phyloP scores from a whole-genome alignment of 2,329 filamentous ascomycete species.

The Botrytis tulipae region DNA sequence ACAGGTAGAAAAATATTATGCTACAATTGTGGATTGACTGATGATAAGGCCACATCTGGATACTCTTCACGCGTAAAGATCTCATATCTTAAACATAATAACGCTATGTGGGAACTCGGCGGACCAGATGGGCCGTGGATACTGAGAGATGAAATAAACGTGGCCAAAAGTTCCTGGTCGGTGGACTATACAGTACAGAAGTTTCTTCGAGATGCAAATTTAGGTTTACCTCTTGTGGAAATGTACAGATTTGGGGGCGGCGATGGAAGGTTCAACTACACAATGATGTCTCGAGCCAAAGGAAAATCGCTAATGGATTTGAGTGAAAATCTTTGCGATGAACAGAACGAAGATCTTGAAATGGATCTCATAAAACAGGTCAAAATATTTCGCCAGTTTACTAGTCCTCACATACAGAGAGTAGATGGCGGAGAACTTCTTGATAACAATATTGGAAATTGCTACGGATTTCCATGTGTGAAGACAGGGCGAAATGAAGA shows the following conservation, averaged over 20 bases:
- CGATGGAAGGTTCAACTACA: neutral
- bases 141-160: neutral
- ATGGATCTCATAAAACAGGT: neutral
- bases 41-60: rapidly evolving
- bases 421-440: neutral
- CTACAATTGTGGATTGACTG: neutral
- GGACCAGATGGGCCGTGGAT: neutral
- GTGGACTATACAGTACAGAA: neutral
- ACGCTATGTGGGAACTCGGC: slow-evolving; percentile 1
- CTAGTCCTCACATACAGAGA: neutral
- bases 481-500: slow-evolving; percentile 9
- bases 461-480: neutral
- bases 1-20: no score
- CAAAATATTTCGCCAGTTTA: neutral
- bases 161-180: rapidly evolving
- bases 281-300: slow-evolving; percentile 1
- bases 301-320: rapidly evolving
- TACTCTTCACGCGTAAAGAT: slow-evolving; percentile 3
- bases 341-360: neutral
- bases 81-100: rapidly evolving
- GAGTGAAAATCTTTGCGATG: rapidly evolving
- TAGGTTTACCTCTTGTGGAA: neutral
- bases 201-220: neutral
- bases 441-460: neutral
- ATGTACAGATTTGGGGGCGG: neutral